These are phyloP conservation scores for Verticillium isaacii DNA, from an alignment of 2,329 filamentous ascomycete genomes.

Conservation along the genomic window DNA sequence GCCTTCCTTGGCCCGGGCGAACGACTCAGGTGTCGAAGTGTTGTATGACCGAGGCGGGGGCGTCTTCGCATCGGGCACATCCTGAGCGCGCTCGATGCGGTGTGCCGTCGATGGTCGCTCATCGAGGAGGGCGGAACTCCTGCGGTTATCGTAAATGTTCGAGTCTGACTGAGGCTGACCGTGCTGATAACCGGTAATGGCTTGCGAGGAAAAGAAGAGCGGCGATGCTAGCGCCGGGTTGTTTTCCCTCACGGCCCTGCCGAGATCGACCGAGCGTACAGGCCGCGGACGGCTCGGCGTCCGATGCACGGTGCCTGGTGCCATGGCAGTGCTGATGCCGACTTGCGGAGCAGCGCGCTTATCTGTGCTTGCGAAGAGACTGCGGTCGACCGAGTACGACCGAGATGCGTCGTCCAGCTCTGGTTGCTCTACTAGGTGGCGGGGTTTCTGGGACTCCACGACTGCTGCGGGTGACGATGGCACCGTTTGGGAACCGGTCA, in stretches of 20 bases:
- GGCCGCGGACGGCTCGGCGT: constrained; percentile 33
- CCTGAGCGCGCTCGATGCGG: constrained; percentile 27
- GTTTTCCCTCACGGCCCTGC: constrained; percentile 18
- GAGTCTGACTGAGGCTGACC: constrained; percentile 39
- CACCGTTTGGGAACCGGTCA: constrained; percentile 12
- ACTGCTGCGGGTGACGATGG: constrained; percentile 29
- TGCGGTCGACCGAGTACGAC: constrained; percentile 60
- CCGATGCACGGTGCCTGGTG: constrained; percentile 54
- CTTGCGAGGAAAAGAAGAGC: constrained; percentile 31
- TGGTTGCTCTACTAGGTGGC: constrained; percentile 22
- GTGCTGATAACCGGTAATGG: constrained; percentile 35
- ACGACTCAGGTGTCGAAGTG: constrained; percentile 33
- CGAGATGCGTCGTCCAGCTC: constrained; percentile 43
- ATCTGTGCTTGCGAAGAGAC: constrained; percentile 53
- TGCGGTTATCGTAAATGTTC: constrained; percentile 34
- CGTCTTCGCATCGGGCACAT: constrained; percentile 28
- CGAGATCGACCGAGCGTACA: constrained; percentile 38
- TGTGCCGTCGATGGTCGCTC: constrained; percentile 45
- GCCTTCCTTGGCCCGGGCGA: constrained; percentile 29
- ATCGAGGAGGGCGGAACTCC: constrained; percentile 28
- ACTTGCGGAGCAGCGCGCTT: constrained; percentile 62
- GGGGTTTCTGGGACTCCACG: constrained; percentile 30
- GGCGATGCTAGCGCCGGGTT: constrained; percentile 28
- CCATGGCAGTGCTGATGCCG: constrained; percentile 56
- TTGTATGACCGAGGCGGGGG: constrained; percentile 29